Conservation (phyloP, 164 flowering plant species). For the Stephania japonica region DNA sequence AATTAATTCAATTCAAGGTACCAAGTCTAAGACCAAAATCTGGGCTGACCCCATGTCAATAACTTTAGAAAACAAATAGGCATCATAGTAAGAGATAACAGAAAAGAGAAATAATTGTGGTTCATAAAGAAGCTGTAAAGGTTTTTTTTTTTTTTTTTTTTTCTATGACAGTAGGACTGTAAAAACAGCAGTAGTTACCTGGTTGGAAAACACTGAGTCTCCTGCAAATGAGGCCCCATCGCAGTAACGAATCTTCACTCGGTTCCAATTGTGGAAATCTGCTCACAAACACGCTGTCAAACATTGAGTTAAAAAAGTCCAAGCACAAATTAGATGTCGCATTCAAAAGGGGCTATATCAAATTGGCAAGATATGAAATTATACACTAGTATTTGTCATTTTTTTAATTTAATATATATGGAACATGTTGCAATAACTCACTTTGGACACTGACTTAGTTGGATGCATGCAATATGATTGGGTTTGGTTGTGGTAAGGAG, state of each 20-base stretch:
- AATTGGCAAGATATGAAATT: too few species aligned
- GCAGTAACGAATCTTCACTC: constrained; percentile 89
- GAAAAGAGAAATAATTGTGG: too few species aligned
- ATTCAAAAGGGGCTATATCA: too few species aligned
- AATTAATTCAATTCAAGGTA: too few species aligned
- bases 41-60: background rate
- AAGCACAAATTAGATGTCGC: background rate
- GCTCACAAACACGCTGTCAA: constrained; percentile 10
- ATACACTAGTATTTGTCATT: too few species aligned
- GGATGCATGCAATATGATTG: too few species aligned
- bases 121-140: background rate
- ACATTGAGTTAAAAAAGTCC: background rate
- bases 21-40: too few species aligned
- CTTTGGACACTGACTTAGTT: too few species aligned
- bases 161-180: background rate
- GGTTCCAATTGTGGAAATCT: constrained; percentile 99
- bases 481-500: too few species aligned
- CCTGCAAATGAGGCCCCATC: constrained; percentile 98
- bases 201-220: constrained; percentile 50
- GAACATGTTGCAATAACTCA: too few species aligned
- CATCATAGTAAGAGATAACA: too few species aligned
- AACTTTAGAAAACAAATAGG: background rate
- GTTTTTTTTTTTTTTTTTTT: background rate
- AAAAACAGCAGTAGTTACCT: constrained; percentile 32
- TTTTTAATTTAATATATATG: too few species aligned